Conservation (phyloP, 805 yeast genomes). For the Metschnikowia santaceciliae region DNA sequence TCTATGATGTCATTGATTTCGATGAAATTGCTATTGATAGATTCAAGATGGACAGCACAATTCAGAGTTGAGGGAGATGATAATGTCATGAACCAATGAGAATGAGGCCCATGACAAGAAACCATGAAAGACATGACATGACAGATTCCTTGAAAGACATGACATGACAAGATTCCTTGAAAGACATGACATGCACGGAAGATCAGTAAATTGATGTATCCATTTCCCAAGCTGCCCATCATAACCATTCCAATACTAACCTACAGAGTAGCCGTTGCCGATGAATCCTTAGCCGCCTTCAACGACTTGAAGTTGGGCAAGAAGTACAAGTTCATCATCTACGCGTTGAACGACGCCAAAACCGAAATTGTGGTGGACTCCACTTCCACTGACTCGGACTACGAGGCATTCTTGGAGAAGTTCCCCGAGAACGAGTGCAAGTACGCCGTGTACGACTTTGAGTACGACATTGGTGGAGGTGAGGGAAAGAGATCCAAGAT, state of each 20-base stretch:
- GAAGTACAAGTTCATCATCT: slow-evolving; percentile 80
- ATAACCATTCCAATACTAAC: slow-evolving; percentile 18
- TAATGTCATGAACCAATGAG: no score
- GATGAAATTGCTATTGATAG: no score
- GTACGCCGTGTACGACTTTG: slow-evolving; percentile 96
- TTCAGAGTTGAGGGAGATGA: no score
- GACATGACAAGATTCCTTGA: background rate
- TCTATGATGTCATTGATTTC: no score
- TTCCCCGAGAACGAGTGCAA: slow-evolving; percentile 95
- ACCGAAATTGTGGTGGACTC: slow-evolving; percentile 88
- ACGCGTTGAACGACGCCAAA: slow-evolving; percentile 74
- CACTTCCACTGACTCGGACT: slow-evolving; percentile 69
- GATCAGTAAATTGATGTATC: no score
- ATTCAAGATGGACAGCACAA: no score
- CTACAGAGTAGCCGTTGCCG: slow-evolving; percentile 46
- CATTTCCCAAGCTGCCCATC: background rate
- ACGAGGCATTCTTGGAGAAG: slow-evolving; percentile 81
- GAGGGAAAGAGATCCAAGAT: slow-evolving; percentile 91
- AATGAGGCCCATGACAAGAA: no score
- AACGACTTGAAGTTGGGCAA: slow-evolving; percentile 94
- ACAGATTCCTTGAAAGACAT: background rate
- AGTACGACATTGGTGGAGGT: slow-evolving; percentile 81
- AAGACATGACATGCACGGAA: background rate
- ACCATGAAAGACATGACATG: no score
- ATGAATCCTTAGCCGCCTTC: slow-evolving; percentile 90